phyloP scores from a whole-genome alignment of 2,329 filamentous ascomycete genomes.

The Monilinia aucupariae region DNA sequence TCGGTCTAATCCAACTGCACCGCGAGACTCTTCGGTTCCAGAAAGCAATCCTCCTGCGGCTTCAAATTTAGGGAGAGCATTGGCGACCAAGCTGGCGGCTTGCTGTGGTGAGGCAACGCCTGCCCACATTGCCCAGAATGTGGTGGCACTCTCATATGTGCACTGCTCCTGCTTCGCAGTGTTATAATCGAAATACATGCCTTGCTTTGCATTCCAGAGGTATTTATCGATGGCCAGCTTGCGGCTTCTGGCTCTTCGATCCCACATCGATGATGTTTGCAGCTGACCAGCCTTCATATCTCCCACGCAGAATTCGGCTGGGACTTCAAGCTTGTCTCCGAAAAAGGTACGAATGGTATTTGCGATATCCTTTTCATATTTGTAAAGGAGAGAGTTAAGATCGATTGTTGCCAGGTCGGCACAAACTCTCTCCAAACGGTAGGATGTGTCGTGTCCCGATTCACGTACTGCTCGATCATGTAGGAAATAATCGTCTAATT shows the following conservation, averaged over 20 bases:
- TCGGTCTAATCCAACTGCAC: constrained; percentile 68
- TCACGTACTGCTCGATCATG: constrained; percentile 95
- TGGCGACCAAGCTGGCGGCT: constrained; percentile 74
- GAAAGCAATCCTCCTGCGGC: constrained; percentile 81
- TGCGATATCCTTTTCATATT: constrained; percentile 93
- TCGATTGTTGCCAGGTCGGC: constrained; percentile 91
- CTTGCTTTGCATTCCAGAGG: constrained; percentile 84
- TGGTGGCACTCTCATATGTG: constrained; percentile 85
- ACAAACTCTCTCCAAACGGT: constrained; percentile 82
- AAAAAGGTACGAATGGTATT: constrained; percentile 80
- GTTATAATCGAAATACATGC: constrained; percentile 98
- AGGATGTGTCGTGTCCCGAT: constrained; percentile 93
- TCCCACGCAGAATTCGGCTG: constrained; percentile 71
- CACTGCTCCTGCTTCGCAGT: constrained; percentile 75
- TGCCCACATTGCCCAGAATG: constrained; percentile 97
- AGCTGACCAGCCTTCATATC: constrained; percentile 61
- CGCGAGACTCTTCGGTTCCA: constrained; percentile 84
- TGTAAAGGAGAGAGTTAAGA: constrained; percentile 90
- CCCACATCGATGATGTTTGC: constrained; percentile 83
- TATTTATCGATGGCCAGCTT: constrained; percentile 86
- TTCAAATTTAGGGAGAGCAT: constrained; percentile 82
- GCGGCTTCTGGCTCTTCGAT: constrained; percentile 77
- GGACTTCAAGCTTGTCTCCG: constrained; percentile 74
- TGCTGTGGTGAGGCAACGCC: constrained; percentile 80
- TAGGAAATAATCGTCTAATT: constrained; percentile 90